phyloP scores from a whole-genome alignment of 495 filamentous ascomycete genomes.

The Annulohypoxylon moriforme region DNA sequence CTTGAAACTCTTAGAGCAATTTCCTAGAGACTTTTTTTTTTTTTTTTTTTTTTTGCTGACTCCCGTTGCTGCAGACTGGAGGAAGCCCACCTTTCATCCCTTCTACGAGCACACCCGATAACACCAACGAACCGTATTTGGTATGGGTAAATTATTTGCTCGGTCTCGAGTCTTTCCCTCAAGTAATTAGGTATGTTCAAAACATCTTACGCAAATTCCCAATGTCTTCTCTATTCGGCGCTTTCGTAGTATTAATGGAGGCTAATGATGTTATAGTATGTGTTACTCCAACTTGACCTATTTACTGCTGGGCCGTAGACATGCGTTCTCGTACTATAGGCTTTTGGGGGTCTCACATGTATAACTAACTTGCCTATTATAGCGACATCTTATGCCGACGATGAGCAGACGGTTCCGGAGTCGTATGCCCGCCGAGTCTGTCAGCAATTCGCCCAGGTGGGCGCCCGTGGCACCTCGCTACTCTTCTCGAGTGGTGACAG shows the following conservation, averaged over 20 bases:
- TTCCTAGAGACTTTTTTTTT: too few relatives aligned
- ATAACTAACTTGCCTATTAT: slow-evolving; percentile 13
- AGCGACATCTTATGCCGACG: slow-evolving; percentile 82
- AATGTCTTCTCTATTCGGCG: neutral
- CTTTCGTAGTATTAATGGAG: neutral
- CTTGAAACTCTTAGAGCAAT: too few relatives aligned
- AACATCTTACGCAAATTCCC: neutral
- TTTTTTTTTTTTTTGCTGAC: too few relatives aligned
- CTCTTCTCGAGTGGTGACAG: slow-evolving; percentile 80
- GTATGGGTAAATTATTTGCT: slow-evolving; percentile 72
- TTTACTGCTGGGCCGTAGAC: neutral
- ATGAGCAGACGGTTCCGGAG: slow-evolving; percentile 78
- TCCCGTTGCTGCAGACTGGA: too few relatives aligned
- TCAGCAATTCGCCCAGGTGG: slow-evolving; percentile 72
- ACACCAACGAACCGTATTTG: slow-evolving; percentile 83
- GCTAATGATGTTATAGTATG: slow-evolving; percentile 36
- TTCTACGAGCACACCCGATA: slow-evolving; percentile 49
- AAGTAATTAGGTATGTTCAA: slow-evolving; percentile 65
- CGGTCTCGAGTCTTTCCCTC: slow-evolving; percentile 66
- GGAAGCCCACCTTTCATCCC: slow-evolving; percentile 54
- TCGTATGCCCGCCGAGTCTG: slow-evolving; percentile 76
- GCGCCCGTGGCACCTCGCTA: slow-evolving; percentile 79
- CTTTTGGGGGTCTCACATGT: neutral
- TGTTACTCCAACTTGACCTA: neutral
- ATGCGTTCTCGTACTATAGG: too few relatives aligned